Percentiles rank a stretch among this genome's conserved stretches.
phyloP scores from a whole-genome alignment of 164 flowering plant species.

The Stephania cephalantha region DNA sequence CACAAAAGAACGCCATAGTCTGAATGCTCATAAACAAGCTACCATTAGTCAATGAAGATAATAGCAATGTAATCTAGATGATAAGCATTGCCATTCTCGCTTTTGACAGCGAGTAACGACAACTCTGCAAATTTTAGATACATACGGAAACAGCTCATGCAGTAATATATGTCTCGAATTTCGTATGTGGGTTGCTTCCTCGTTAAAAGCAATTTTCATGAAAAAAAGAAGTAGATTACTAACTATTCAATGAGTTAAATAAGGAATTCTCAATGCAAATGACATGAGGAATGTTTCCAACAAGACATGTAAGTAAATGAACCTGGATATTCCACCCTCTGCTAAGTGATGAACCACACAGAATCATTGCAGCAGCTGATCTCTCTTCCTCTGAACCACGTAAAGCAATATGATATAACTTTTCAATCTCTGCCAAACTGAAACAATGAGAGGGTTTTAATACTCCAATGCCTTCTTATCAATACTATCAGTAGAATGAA shows the following conservation, averaged over 20 bases:
- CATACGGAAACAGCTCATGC: not conserved
- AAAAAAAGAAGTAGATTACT: not conserved
- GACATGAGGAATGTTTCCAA: not conserved
- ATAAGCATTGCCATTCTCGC: not conserved
- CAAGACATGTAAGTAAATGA: slow-evolving; percentile 4
- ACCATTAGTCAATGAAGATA: not conserved
- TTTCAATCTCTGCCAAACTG: slow-evolving; percentile 65
- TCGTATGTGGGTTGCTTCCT: not conserved
- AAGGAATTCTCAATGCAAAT: no score
- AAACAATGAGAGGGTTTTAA: slow-evolving; percentile 3
- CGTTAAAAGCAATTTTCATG: not conserved
- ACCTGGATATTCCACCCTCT: slow-evolving; percentile 80
- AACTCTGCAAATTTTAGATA: not conserved
- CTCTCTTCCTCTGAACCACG: slow-evolving; percentile 60
- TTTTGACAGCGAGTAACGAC: no score
- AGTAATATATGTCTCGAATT: not conserved
- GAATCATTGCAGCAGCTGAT: slow-evolving; percentile 56
- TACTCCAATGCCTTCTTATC: not conserved
- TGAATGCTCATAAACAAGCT: not conserved
- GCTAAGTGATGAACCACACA: slow-evolving; percentile 66
- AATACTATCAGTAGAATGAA: not conserved
- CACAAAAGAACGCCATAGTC: not conserved
- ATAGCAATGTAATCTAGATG: not conserved
- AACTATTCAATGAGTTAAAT: not conserved
- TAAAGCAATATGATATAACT: slow-evolving; percentile 54